Evolutionary conservation across 495 filamentous ascomycete genomes (phyloP).

Genomic region (Penicillium herquei): DNA sequence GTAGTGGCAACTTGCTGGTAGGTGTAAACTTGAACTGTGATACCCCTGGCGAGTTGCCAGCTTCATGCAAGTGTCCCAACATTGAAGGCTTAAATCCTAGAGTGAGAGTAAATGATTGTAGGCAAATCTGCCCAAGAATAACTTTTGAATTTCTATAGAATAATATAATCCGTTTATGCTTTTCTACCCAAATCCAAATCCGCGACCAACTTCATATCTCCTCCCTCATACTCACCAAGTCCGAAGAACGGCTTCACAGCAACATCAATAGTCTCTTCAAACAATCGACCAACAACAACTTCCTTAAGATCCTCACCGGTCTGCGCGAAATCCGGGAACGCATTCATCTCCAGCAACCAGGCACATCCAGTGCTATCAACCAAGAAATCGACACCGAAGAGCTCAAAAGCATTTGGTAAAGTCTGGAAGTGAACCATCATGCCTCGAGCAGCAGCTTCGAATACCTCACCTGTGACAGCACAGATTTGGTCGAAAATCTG

Average conservation of each 20-base stretch:
- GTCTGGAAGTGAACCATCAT: conserved; percentile 93
- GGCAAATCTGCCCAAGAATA: no score
- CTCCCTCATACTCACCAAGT: conserved; percentile 24
- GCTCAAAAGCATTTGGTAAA: conserved; percentile 81
- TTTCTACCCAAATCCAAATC: conserved; percentile 62
- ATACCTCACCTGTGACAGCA: conserved; percentile 66
- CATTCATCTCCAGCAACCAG: conserved; percentile 90
- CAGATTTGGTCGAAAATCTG: conserved; percentile 71
- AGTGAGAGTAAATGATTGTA: no score
- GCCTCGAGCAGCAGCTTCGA: conserved; percentile 76
- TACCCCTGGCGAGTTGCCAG: conserved; percentile 33
- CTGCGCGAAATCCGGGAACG: conserved; percentile 93
- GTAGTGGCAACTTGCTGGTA: no score
- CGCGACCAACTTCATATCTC: conserved; percentile 52
- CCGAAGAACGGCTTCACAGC: conserved; percentile 65
- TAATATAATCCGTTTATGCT: conserved; percentile 10
- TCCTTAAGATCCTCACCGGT: conserved; percentile 71
- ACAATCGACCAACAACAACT: conserved; percentile 67
- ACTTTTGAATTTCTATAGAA: background rate
- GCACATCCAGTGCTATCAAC: conserved; percentile 62
- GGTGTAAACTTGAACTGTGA: no score
- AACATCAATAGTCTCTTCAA: conserved; percentile 66
- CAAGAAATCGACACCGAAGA: conserved; percentile 90
- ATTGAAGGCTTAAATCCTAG: background rate
- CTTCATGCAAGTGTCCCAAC: background rate